Base-by-base conservation (phyloP, 139 green algal genomes). In the Chlamydomonas sphaeroides region DNA sequence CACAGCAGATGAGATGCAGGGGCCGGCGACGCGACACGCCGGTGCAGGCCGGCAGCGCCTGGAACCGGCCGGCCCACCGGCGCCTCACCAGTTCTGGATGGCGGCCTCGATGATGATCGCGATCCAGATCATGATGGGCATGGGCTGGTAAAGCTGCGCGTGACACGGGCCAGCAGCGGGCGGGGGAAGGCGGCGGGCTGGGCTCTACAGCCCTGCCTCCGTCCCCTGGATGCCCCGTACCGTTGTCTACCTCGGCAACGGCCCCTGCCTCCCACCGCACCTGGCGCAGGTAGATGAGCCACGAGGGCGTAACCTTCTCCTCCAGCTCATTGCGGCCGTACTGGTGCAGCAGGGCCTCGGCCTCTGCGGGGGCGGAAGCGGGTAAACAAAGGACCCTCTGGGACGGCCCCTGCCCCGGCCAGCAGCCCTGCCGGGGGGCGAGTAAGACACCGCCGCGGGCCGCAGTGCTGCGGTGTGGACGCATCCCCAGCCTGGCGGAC, bases 111-210 rank as follows among this genome's bases (percentile, higher is more conserved):
- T 88, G 73, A 95, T 88, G 75, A 96, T 92, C 32, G 94, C 94
- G n/a, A 96, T 84, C 95, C 95, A 98, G 68, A 98, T 97, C 91
- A 98, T 96, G 77, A 96, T 91, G 68, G 94, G 94, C 94, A 98
- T 98, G 39, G 94, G 95, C 65, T 89, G 86, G 30, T 84, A 85
- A 53, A 98, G 89, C 90, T 95, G 92, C 69, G 56, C n/a, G n/a
- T n/a, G n/a, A n/a, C n/a, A n/a, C n/a, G 10, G 18, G n/a, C 18
- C 17, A 41, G 36, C 15, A 57, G 49, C 26, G 65, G 62, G 6
- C 23, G 18, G n/a, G 32, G 36, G n/a, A 26, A 48, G 39, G 33
- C 3, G 5, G 8, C 6, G 17, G 65, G 65, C 65, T 51, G 33
- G 51, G n/a, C n/a, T n/a, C n/a, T n/a, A n/a, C n/a, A n/a, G n/a